phyloP scores from a whole-genome alignment of 2,329 filamentous ascomycete species.

The Paecilomyces sp. region DNA sequence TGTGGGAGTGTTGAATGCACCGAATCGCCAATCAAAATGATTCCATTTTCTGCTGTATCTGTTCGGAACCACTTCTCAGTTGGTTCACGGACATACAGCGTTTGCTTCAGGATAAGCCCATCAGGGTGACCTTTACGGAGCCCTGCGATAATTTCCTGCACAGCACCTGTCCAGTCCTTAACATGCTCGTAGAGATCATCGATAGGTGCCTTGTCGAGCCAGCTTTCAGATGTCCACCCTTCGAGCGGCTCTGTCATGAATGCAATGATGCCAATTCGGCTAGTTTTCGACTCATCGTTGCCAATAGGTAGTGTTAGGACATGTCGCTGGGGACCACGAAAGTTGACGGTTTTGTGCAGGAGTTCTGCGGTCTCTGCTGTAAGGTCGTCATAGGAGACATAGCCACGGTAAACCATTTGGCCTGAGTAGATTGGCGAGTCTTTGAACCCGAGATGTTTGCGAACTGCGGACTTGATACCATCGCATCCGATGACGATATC shows the following conservation, averaged over 20 bases:
- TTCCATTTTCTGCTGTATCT: conserved; percentile 16
- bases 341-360: conserved; percentile 27
- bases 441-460: conserved; percentile 14
- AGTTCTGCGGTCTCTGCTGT: conserved; percentile 20
- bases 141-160: conserved; percentile 25
- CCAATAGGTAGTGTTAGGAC: conserved; percentile 32
- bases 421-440: conserved; percentile 27
- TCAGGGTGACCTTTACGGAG: conserved; percentile 21
- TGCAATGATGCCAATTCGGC: conserved; percentile 26
- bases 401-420: conserved; percentile 32
- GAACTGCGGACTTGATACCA: conserved; percentile 13
- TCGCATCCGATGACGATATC: conserved; percentile 12
- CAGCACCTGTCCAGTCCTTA: conserved; percentile 24
- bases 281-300: conserved; percentile 23
- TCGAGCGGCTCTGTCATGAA: conserved; percentile 32
- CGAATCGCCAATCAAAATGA: conserved; percentile 25
- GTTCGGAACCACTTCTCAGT: conserved; percentile 23
- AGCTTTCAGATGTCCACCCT: conserved; percentile 27
- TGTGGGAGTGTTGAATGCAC: conserved; percentile 29
- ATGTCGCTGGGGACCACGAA: conserved; percentile 23
- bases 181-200: conserved; percentile 25
- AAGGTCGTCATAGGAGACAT: conserved; percentile 26
- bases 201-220: conserved; percentile 26
- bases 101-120: conserved; percentile 26
- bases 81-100: conserved; percentile 26